phyloP scores from a whole-genome alignment of 768 basidiomycete genomes.

The Suillus spraguei region DNA sequence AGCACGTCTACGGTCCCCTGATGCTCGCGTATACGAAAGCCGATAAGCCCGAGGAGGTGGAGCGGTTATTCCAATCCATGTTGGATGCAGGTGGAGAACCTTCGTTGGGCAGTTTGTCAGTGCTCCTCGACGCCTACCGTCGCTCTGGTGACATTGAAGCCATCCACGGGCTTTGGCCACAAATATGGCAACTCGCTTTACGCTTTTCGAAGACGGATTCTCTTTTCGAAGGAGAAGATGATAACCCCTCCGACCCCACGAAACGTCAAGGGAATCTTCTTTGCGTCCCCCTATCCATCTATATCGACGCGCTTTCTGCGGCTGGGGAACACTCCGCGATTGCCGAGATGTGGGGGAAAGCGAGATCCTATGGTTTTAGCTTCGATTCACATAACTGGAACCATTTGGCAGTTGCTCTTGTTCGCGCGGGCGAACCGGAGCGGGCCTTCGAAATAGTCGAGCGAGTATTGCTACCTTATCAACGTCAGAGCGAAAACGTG shows the following conservation, averaged over 20 bases:
- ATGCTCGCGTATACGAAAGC: constrained; percentile 51
- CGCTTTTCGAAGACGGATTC: constrained; percentile 38
- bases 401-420: constrained; percentile 70
- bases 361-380: constrained; percentile 63
- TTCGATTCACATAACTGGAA: constrained; percentile 96
- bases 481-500: constrained; percentile 32
- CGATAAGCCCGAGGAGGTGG: constrained; percentile 52
- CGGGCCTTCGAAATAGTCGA: constrained; percentile 86
- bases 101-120: constrained; percentile 59
- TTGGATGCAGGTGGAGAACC: constrained; percentile 57
- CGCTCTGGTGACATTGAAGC: constrained; percentile 53
- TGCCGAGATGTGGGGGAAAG: constrained; percentile 64
- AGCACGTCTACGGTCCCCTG: constrained; percentile 63
- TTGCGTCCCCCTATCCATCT: constrained; percentile 78
- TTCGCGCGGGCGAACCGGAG: constrained; percentile 80
- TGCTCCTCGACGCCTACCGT: constrained; percentile 75
- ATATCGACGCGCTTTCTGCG: constrained; percentile 72
- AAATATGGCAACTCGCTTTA: constrained; percentile 61
- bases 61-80: constrained; percentile 56
- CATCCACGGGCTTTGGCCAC: constrained; percentile 67
- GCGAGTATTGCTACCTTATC: constrained; percentile 67
- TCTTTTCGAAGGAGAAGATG: constrained; percentile 33
- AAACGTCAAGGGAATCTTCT: constrained; percentile 56
- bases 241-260: constrained; percentile 12
- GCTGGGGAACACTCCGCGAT: constrained; percentile 64